A percentile compares a stretch with the other conserved stretches of the same genome.
phyloP scores from a whole-genome alignment of 805 yeast species.

The Candida khao-thaluensis region DNA sequence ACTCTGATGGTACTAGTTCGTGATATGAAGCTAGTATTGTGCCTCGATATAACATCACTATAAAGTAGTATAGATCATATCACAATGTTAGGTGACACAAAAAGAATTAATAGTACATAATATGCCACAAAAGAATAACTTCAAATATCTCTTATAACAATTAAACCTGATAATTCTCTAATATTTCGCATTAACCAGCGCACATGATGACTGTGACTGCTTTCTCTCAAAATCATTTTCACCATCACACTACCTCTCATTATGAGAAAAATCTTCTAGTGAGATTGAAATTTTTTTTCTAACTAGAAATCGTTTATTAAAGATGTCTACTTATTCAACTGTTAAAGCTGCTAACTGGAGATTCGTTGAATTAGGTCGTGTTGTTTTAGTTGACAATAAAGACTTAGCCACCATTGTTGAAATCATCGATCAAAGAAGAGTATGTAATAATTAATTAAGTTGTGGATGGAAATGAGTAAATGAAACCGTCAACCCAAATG shows the following conservation, averaged over 20 bases:
- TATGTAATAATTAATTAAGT: conserved; percentile 42
- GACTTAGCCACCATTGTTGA: conserved; percentile 97
- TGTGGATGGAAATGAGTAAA: no score
- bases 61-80: no score
- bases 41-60: no score
- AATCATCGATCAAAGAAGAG: conserved; percentile 99
- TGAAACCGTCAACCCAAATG: no score
- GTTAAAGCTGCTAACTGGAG: conserved; percentile 99
- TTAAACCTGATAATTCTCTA: no score
- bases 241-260: background rate
- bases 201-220: conserved; percentile 5
- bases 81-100: no score
- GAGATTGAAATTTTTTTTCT: conserved; percentile 15
- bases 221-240: conserved; percentile 1
- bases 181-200: no score
- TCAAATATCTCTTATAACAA: no score
- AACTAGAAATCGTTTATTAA: conserved; percentile 5
- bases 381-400: conserved; percentile 82
- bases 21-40: no score
- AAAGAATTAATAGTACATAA: no score
- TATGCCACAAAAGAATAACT: no score
- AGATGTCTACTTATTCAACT: conserved; percentile 47
- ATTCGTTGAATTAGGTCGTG: conserved; percentile 99
- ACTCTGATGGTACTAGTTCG: no score
- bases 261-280: conserved; percentile 2